Base-by-base conservation (phyloP, 306 rosid genomes). In the Phaseolus lunatus region DNA sequence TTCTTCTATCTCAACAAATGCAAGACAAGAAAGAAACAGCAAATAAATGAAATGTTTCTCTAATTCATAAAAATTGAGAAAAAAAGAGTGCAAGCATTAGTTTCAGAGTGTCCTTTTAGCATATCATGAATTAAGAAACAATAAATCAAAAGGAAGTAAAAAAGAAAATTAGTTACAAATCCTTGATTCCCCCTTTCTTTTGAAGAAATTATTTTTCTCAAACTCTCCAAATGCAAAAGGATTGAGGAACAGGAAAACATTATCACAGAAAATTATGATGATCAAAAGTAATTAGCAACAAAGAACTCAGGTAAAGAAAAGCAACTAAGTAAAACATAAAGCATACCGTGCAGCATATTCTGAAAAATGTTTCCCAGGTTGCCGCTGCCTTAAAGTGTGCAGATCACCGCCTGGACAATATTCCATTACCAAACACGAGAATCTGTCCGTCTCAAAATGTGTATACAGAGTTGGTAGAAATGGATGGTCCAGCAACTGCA, bases 371-470 rank as follows among this genome's bases (percentile, higher is more conserved):
- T 92, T 95, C 73, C 97, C 97, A 2, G 99, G 99, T 81, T 95
- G 99, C 3, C 99, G 89, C 85, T 95, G 99, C 92, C 99, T 92
- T 81, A 95, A 82, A 81, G 97, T 89, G 89, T 95, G 99, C 71
- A 95, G 83, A 86, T 95, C 99, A 71, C 99, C 99, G 2, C 99
- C 99, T 3, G 99, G 97, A 83, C 99, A 95, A 85, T 90, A 95
- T 77, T 95, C 99, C 99, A 95, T 95, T 26, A 95, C 99, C 85
- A 95, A 89, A 86, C 99, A 95, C 59, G 92, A 88, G 86, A 95
- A 95, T 54, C 99, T 83, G 66, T 95, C 99, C 0, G 99, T 95
- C 89, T 95, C 99, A 76, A 95, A 95, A 91, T 95, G 97, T 3
- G 99, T 88, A 83, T 95, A 95, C 83, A 95, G 80, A 67, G 99